Conservation (phyloP, 805 yeast genomes). For the Barnettozyma wickerhamii region DNA sequence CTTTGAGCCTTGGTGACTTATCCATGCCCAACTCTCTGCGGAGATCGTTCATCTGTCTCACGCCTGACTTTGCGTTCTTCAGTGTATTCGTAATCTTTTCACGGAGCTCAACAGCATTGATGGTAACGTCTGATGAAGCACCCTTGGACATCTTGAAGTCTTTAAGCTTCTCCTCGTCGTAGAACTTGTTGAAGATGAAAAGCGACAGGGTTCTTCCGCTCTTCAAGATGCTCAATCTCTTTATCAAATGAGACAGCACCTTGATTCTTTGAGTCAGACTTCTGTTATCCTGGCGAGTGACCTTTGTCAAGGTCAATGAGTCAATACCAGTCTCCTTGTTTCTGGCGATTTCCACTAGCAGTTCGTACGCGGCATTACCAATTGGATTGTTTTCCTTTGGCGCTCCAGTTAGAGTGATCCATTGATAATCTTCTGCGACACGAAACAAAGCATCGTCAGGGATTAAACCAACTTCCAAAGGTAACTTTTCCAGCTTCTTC, state of each 20-base stretch:
- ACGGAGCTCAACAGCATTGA: constrained; percentile 28
- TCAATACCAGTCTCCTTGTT: constrained; percentile 53
- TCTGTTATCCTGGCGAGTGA: constrained; percentile 66
- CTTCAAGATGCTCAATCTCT: constrained; percentile 33
- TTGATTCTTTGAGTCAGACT: constrained; percentile 62
- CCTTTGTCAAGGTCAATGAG: constrained; percentile 50
- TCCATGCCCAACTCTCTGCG: constrained; percentile 54
- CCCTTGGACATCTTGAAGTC: constrained; percentile 7
- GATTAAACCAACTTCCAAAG: background rate
- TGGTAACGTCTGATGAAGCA: constrained; percentile 23
- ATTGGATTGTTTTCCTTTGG: constrained; percentile 45
- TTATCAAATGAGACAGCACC: constrained; percentile 47
- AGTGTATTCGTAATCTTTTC: constrained; percentile 42
- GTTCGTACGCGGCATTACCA: constrained; percentile 51
- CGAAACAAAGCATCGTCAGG: constrained; percentile 22
- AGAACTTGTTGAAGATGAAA: constrained; percentile 47
- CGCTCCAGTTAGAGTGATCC: constrained; percentile 54
- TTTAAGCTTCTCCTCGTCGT: constrained; percentile 20
- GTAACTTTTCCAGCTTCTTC: constrained; percentile 3
- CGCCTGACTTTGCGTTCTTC: constrained; percentile 53
- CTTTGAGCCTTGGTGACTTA: constrained; percentile 34
- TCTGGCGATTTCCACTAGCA: constrained; percentile 57
- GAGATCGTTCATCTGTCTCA: constrained; percentile 58
- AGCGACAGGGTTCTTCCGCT: constrained; percentile 51
- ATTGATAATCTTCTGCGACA: constrained; percentile 53